A percentile compares a stretch with the other conserved stretches of the same genome.
phyloP scores from a whole-genome alignment of 2,329 filamentous ascomycete genomes.

The Phoma sp. region DNA sequence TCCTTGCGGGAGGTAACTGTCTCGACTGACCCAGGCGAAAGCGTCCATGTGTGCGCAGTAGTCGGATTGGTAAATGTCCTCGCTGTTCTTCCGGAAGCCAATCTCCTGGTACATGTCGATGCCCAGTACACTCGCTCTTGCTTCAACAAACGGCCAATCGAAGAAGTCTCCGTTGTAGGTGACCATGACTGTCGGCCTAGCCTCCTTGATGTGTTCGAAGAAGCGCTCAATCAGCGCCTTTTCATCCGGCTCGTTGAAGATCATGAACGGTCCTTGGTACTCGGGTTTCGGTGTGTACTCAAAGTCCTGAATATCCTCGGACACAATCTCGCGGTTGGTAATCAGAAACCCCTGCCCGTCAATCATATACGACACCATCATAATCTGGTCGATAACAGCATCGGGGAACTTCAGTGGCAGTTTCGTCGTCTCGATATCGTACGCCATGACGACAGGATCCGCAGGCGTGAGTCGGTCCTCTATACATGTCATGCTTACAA shows the following conservation, averaged over 20 bases:
- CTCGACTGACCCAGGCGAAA: slow-evolving; percentile 98
- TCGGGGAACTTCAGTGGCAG: slow-evolving; percentile 96
- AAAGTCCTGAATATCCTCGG: slow-evolving; percentile 96
- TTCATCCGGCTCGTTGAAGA: slow-evolving; percentile 97
- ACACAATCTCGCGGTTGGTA: slow-evolving; percentile 96
- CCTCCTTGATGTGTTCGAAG: slow-evolving; percentile 94
- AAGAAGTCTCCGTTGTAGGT: slow-evolving; percentile 99
- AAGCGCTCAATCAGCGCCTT: slow-evolving; percentile 88
- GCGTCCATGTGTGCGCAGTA: slow-evolving; percentile 99
- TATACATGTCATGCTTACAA: slow-evolving; percentile 82
- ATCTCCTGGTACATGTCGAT: slow-evolving; percentile 99
- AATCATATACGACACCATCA: slow-evolving; percentile 99
- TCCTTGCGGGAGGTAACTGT: slow-evolving; percentile 96
- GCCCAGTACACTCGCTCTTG: slow-evolving; percentile 88
- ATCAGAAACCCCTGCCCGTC: slow-evolving; percentile 97
- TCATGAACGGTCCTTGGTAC: slow-evolving; percentile 93
- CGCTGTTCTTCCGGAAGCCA: slow-evolving; percentile 91
- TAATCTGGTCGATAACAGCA: slow-evolving; percentile 91
- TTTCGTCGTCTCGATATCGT: slow-evolving; percentile 98
- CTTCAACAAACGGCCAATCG: slow-evolving; percentile 99
- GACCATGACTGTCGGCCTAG: slow-evolving; percentile 92
- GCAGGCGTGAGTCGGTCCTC: slow-evolving; percentile 88
- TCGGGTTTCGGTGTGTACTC: slow-evolving; percentile 98
- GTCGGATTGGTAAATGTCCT: slow-evolving; percentile 95
- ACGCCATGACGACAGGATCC: slow-evolving; percentile 98